Evolutionary conservation across 1,284 basidiomycete genomes (phyloP), one percentile per base, ranked within the genome.

Genomic region (Leccinum laetum): DNA sequence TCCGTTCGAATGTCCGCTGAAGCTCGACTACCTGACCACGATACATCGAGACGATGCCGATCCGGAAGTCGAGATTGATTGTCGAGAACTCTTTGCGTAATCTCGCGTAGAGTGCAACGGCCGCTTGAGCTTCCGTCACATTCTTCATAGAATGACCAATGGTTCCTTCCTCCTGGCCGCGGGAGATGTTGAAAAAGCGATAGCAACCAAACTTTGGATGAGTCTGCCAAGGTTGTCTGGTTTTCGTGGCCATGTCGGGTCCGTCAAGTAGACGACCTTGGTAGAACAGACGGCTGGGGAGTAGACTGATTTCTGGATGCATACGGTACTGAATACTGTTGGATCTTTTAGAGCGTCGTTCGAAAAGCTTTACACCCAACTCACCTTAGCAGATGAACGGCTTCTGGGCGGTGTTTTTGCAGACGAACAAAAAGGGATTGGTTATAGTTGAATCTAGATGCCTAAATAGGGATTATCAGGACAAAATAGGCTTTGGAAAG

Each of bases 281-380:
- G 77, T 99, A 99, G 80, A 99, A 99, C 1, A 96, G 80, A 61
- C 84, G 85, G 68, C 96, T 98, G 0, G 98, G 98, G 35, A 99
- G 86, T 60, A 82, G 82, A 69, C 95, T 97, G 75, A 99, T 99
- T 65, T 93, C 89, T 1, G 98, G 97, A 77, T 99, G 96, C 98
- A 99, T 99, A 75, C 98, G 97, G 76, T 99, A 99, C 80, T 99
- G 98, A 58, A 99, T 99, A 70, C 94, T 96, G 67, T 64, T 18
- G 60, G 46, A 68, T 56, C 61, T 57, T 67, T 70, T 18, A 71
- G 32, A 18, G 9, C n/a, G 55, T 61, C 21, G 3, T 32, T 41
- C 39, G 13, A 32, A 57, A 58, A 26, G 6, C 10, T 21, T 26
- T 10, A 64, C 7, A 55, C n/a, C 53, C 44, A 56, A 60, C 82